phyloP scores from a whole-genome alignment of 2,329 filamentous ascomycete species.

The Epichloe sp. region DNA sequence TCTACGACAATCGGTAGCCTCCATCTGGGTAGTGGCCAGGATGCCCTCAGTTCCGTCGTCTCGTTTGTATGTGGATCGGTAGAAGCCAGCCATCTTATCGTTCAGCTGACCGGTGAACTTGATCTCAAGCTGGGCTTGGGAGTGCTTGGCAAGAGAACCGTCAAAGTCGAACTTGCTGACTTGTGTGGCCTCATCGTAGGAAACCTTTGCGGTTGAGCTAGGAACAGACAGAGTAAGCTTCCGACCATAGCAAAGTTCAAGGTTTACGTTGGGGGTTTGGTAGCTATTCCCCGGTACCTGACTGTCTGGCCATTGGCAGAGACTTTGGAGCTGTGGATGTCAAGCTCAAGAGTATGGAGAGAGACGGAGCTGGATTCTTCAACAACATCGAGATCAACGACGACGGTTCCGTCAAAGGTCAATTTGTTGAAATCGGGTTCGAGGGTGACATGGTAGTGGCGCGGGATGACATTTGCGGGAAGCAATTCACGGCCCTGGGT shows the following conservation, averaged over 20 bases:
- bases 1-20: constrained; percentile 82
- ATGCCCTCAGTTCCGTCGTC: constrained; percentile 66
- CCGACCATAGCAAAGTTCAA: too few species aligned
- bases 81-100: constrained; percentile 96
- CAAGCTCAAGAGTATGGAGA: constrained; percentile 76
- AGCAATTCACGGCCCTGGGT: constrained; percentile 57
- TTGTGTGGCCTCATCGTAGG: constrained; percentile 68
- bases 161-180: constrained; percentile 71
- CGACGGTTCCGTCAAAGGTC: constrained; percentile 67
- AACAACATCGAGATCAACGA: constrained; percentile 75
- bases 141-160: constrained; percentile 57
- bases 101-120: constrained; percentile 67
- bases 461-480: constrained; percentile 82
- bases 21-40: constrained; percentile 89
- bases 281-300: constrained; percentile 19
- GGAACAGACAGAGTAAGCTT: not conserved
- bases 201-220: constrained; percentile 31
- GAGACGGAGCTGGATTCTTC: constrained; percentile 77
- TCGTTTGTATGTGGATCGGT: constrained; percentile 85
- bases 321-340: constrained; percentile 53
- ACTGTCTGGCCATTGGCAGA: constrained; percentile 35
- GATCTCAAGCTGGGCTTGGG: constrained; percentile 52
- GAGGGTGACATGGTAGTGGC: constrained; percentile 80
- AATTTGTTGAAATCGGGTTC: constrained; percentile 85
- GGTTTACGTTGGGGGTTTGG: not conserved